Evolutionary conservation across 345 rosid species (phyloP).

Genomic region (Gossypium rotundifolium): DNA sequence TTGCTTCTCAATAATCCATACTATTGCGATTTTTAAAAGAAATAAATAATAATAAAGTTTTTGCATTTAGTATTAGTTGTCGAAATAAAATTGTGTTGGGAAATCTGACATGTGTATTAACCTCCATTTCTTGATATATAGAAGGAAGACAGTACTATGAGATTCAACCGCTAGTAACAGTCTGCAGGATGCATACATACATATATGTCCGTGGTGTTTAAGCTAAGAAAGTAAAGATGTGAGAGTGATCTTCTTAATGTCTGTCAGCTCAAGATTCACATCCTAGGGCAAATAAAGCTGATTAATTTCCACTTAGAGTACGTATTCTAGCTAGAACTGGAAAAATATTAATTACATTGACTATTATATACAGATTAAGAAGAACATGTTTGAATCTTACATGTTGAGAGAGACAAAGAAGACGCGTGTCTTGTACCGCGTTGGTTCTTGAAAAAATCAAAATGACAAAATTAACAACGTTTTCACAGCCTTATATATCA

Average conservation of each 20-base stretch:
- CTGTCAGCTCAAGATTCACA: background rate
- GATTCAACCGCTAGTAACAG: too few species aligned
- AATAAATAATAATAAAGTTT: too few species aligned
- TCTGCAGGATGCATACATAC: too few species aligned
- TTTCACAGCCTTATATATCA: background rate
- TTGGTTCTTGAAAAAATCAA: conserved; percentile 4
- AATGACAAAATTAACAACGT: background rate
- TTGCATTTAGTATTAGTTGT: too few species aligned
- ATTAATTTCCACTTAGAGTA: too few species aligned
- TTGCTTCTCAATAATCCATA: background rate
- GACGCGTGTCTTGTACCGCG: conserved; percentile 16
- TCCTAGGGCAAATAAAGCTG: too few species aligned
- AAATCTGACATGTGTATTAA: background rate
- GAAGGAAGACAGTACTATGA: too few species aligned
- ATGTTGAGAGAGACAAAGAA: background rate
- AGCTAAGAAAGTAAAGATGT: too few species aligned
- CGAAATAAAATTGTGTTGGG: background rate
- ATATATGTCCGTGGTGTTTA: too few species aligned
- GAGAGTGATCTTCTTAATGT: background rate
- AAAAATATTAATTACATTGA: background rate
- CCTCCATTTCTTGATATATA: too few species aligned
- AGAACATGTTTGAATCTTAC: background rate
- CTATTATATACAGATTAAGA: background rate
- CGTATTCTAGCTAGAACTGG: too few species aligned
- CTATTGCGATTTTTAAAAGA: too few species aligned